These are phyloP conservation scores for Astrephomene gubernaculifera DNA, from an alignment of 139 green algal genomes.

Conservation along the genomic window DNA sequence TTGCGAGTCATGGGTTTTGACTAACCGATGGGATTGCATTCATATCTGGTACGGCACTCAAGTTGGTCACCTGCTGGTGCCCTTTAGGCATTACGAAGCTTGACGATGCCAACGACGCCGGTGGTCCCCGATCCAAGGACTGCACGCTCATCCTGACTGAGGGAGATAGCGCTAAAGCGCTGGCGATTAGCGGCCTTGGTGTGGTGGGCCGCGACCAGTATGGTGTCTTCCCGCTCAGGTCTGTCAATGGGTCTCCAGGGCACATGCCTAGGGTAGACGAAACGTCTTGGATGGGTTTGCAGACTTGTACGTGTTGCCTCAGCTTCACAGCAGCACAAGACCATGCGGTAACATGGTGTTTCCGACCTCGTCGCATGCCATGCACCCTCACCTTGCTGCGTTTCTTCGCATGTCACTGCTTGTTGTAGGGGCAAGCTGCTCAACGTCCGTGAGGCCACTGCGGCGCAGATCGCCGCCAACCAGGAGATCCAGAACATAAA, in stretches of 20 bases:
- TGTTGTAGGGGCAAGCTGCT: slow-evolving; percentile 94
- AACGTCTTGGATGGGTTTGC: no score
- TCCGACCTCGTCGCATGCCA: no score
- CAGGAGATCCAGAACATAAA: slow-evolving; percentile 99
- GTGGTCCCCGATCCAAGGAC: slow-evolving; percentile 81
- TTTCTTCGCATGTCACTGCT: not conserved
- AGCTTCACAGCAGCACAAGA: no score
- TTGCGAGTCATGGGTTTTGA: no score
- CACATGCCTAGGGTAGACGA: no score
- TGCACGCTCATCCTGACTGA: slow-evolving; percentile 99
- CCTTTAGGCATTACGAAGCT: slow-evolving; percentile 98
- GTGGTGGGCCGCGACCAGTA: slow-evolving; percentile 97
- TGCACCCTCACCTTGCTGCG: no score
- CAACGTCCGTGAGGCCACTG: slow-evolving; percentile 97
- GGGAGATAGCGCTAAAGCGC: slow-evolving; percentile 97
- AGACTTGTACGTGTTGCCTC: no score
- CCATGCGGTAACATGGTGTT: no score
- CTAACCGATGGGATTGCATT: no score
- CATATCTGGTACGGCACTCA: no score
- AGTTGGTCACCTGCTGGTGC: no score
- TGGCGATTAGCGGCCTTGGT: slow-evolving; percentile 94
- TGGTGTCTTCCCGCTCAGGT: slow-evolving; percentile 97
- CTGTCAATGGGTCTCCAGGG: no score
- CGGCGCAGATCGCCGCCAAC: slow-evolving; percentile 92
- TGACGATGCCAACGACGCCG: slow-evolving; percentile 98